phyloP scores from a whole-genome alignment of 257 asterid species.

The Primulina huaijiensis region DNA sequence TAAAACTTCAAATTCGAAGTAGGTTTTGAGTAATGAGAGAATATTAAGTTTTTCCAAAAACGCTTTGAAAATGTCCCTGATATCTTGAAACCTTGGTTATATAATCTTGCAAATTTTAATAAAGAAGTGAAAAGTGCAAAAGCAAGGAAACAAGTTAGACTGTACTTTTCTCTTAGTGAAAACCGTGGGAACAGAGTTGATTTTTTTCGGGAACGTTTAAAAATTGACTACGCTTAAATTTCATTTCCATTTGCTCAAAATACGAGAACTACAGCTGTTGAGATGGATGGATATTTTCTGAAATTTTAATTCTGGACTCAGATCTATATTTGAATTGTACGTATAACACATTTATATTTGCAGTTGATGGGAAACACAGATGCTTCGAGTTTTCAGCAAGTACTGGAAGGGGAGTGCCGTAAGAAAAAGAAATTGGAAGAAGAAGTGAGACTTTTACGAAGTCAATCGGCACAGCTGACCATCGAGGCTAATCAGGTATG shows the following conservation, averaged over 20 bases:
- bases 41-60: not conserved
- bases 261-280: not conserved
- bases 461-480: conserved; percentile 67
- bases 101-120: not conserved
- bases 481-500: conserved; percentile 75
- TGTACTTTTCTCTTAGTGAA: not conserved
- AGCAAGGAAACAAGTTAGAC: not conserved
- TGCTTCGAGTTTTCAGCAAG: conserved; percentile 54
- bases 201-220: not conserved
- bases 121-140: not conserved
- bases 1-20: not conserved
- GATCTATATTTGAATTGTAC: conserved; percentile 25
- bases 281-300: not conserved
- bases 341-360: conserved; percentile 38
- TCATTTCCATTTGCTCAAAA: not conserved
- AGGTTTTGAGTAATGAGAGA: not conserved
- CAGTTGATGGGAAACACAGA: conserved; percentile 63
- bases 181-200: not conserved
- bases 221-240: too few relatives aligned
- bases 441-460: conserved; percentile 72
- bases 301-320: not conserved
- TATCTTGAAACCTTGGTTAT: not conserved
- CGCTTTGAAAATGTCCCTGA: not conserved
- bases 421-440: conserved; percentile 90
- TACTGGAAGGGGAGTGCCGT: conserved; percentile 74